Conservation (phyloP, 495 filamentous ascomycete species). For the Penicilliopsis zonata region DNA sequence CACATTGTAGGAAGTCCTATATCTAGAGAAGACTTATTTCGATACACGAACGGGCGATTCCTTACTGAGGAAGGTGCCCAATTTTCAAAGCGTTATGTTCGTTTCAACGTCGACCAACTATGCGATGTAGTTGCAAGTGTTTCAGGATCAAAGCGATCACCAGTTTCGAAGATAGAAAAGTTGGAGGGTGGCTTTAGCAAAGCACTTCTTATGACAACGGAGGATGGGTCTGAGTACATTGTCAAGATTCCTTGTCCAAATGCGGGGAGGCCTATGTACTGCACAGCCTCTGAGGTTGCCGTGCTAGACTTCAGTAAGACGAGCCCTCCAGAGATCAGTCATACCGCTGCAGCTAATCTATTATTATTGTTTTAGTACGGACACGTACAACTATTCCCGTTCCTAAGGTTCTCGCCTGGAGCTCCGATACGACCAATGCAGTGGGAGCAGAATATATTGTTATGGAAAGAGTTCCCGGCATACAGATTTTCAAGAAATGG, state of each 20-base stretch:
- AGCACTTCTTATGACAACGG: conserved; percentile 10
- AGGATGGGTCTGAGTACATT: conserved; percentile 11
- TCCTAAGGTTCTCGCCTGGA: not conserved
- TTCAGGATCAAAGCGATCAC: not conserved
- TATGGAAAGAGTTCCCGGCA: conserved; percentile 15
- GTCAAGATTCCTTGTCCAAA: conserved; percentile 9
- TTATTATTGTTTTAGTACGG: conserved; percentile 7
- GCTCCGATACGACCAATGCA: conserved; percentile 9
- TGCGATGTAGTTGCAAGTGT: conserved; percentile 2
- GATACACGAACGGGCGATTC: conserved; percentile 17
- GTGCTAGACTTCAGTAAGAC: conserved; percentile 10
- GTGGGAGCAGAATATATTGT: conserved; percentile 16
- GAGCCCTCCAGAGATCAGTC: not conserved
- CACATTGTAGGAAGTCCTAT: not conserved
- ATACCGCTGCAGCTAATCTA: not conserved
- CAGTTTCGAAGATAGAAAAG: conserved; percentile 11
- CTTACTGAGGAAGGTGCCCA: conserved; percentile 10
- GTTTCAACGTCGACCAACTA: conserved; percentile 9
- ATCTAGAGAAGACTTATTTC: conserved; percentile 8
- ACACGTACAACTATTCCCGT: not conserved
- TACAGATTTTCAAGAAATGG: conserved; percentile 14
- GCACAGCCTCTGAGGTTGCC: conserved; percentile 13
- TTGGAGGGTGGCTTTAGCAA: conserved; percentile 16
- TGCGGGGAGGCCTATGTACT: conserved; percentile 8
- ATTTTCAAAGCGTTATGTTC: conserved; percentile 6